Base-by-base conservation (phyloP, 2,329 filamentous ascomycete species). In the Fusarium bulbicola region DNA sequence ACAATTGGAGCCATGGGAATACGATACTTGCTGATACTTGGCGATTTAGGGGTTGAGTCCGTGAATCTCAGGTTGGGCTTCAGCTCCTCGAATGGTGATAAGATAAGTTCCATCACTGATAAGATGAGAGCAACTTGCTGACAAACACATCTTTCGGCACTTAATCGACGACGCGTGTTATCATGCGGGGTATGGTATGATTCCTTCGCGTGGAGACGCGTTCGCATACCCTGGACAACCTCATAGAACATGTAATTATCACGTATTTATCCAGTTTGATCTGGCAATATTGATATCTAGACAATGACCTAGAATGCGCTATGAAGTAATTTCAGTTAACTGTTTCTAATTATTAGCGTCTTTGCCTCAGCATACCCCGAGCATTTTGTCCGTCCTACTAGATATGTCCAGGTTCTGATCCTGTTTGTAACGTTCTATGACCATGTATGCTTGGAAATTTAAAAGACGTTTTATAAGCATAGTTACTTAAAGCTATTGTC, bases 361-460 rank as follows among this genome's bases (percentile, higher is more conserved):
- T 36, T 36, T 36, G 0, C 15, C 34, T 36, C 1, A 15, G 15
- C 14, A 36, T 9, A 36, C 1, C 15, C 30, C 12, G 13, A 2
- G 30, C 1, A 30, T 30, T 1, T 5, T 30, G 13, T 1, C 11
- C 30, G 3, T 30, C 3, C n/a, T n/a, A n/a, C n/a, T n/a, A n/a
- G n/a, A n/a, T n/a, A n/a, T n/a, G n/a, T n/a, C n/a, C n/a, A n/a
- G n/a, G n/a, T n/a, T n/a, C n/a, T n/a, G n/a, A n/a, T n/a, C n/a
- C n/a, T n/a, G n/a, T n/a, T n/a, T n/a, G n/a, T n/a, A n/a, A n/a
- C n/a, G n/a, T n/a, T n/a, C n/a, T n/a, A n/a, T n/a, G n/a, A n/a
- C n/a, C n/a, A n/a, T n/a, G n/a, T n/a, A n/a, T n/a, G n/a, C n/a
- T n/a, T n/a, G n/a, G n/a, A n/a, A n/a, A n/a, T n/a, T n/a, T n/a